Conservation (phyloP, 2,329 filamentous ascomycete species). For the Cercospora janseana region DNA sequence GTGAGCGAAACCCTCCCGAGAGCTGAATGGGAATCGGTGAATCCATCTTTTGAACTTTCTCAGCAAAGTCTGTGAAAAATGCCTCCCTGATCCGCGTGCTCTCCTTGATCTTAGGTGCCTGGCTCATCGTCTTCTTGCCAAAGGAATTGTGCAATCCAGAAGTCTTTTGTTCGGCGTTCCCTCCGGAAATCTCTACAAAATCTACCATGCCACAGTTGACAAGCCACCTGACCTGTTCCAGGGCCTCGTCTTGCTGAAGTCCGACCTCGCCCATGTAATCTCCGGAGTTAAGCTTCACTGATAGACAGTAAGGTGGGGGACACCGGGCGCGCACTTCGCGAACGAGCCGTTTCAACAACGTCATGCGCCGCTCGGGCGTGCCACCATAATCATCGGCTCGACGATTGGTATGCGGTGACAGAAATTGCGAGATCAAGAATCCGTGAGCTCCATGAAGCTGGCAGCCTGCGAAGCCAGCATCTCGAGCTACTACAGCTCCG, state of each 20-base stretch:
- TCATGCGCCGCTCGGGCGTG: constrained; percentile 46
- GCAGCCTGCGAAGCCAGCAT: constrained; percentile 54
- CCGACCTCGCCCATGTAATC: constrained; percentile 41
- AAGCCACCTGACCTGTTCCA: constrained; percentile 59
- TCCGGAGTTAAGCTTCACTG: constrained; percentile 53
- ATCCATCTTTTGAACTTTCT: constrained; percentile 32
- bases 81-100: constrained; percentile 58
- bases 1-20: constrained; percentile 62
- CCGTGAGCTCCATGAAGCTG: constrained; percentile 54
- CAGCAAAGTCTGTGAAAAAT: constrained; percentile 65
- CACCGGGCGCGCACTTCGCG: constrained; percentile 44
- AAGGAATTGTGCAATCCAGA: constrained; percentile 28
- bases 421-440: constrained; percentile 48
- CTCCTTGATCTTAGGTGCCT: constrained; percentile 26
- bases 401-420: constrained; percentile 46
- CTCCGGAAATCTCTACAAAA: constrained; percentile 67
- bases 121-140: constrained; percentile 40
- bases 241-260: constrained; percentile 46
- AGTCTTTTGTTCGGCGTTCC: constrained; percentile 40
- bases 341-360: constrained; percentile 49
- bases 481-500: constrained; percentile 51
- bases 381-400: constrained; percentile 52
- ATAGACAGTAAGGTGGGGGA: constrained; percentile 46
- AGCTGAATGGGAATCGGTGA: constrained; percentile 42
- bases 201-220: constrained; percentile 53